These are phyloP conservation scores for Ceratocystis cubensis DNA, from an alignment of 2,329 filamentous ascomycete species.

Conservation along the genomic window DNA sequence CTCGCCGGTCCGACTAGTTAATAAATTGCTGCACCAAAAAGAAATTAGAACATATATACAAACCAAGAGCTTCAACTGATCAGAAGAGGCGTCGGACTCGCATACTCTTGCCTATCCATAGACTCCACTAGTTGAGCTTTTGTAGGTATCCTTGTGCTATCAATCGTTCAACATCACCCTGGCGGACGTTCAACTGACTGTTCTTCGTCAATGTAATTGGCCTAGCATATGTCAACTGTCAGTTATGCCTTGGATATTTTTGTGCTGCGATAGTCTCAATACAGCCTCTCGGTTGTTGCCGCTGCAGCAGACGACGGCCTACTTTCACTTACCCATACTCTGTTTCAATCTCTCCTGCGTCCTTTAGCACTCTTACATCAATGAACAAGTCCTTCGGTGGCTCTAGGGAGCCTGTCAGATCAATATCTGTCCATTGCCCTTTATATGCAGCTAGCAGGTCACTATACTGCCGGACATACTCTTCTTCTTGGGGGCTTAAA, in stretches of 20 bases:
- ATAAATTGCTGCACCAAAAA: background rate
- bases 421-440: conserved; percentile 95
- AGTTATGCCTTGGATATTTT: conserved; percentile 15
- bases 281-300: too few species aligned
- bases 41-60: background rate
- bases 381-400: conserved; percentile 94
- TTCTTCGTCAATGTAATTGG: conserved; percentile 96
- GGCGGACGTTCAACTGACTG: conserved; percentile 92
- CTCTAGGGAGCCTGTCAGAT: conserved; percentile 84
- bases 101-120: background rate
- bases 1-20: background rate
- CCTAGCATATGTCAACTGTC: conserved; percentile 34
- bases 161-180: conserved; percentile 87
- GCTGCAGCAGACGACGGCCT: background rate
- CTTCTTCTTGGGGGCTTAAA: conserved; percentile 88
- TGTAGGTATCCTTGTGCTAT: conserved; percentile 93
- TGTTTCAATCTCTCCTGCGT: conserved; percentile 96
- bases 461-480: conserved; percentile 84
- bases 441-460: conserved; percentile 94
- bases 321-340: conserved; percentile 71
- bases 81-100: background rate
- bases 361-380: conserved; percentile 87
- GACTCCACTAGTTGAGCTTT: conserved; percentile 52
- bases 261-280: background rate
- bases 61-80: background rate